Evolutionary conservation across 2,329 filamentous ascomycete genomes (phyloP).

Genomic region (Exophiala bonariae): DNA sequence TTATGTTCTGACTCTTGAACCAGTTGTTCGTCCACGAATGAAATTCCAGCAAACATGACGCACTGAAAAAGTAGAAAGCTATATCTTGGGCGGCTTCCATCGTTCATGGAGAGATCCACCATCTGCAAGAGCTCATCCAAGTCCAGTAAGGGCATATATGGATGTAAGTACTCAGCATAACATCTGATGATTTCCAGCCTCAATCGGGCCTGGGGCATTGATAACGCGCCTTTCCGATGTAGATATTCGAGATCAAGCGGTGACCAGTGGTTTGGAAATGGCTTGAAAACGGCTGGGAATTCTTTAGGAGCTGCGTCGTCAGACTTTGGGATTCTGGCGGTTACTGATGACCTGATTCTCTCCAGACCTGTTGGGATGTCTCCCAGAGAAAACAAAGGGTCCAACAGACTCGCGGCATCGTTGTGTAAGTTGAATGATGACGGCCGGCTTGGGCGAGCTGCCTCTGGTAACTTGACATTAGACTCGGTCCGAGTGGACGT

Average conservation of each 20-base stretch:
- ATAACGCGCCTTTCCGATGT: slow-evolving; percentile 70
- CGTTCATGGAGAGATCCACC: slow-evolving; percentile 52
- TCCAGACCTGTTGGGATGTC: background rate
- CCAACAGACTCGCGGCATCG: background rate
- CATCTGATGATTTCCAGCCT: slow-evolving; percentile 79
- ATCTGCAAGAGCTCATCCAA: slow-evolving; percentile 56
- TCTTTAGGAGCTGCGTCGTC: background rate
- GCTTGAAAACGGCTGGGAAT: slow-evolving; percentile 71
- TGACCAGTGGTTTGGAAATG: slow-evolving; percentile 73
- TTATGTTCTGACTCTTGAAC: slow-evolving; percentile 79
- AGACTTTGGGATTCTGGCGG: background rate
- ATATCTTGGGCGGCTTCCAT: slow-evolving; percentile 50
- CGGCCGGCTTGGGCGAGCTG: background rate
- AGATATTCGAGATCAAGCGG: slow-evolving; percentile 81
- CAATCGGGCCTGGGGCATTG: slow-evolving; percentile 66
- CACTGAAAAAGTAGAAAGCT: slow-evolving; percentile 89
- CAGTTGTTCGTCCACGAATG: slow-evolving; percentile 84
- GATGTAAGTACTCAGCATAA: slow-evolving; percentile 86
- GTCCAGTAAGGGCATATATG: slow-evolving; percentile 86
- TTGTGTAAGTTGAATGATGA: background rate
- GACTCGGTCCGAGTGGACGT: background rate
- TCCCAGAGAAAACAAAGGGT: background rate
- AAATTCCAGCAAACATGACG: slow-evolving; percentile 87
- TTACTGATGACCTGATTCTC: background rate
- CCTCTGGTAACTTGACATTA: background rate